Base-by-base conservation (phyloP, 768 basidiomycete genomes). In the Tubosaeta sp. region DNA sequence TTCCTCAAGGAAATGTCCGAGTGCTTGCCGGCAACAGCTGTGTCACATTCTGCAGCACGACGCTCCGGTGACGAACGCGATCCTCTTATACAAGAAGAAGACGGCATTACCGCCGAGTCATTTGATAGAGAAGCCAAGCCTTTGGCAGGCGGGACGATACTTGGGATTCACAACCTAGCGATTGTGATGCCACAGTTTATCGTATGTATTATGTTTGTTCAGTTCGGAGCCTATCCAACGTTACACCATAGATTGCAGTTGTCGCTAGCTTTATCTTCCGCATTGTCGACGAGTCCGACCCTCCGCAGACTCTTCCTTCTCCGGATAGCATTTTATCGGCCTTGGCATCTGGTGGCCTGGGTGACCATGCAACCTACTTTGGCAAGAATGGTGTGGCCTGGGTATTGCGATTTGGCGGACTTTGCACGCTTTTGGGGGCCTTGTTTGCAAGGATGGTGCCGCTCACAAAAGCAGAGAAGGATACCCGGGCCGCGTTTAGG, bases 181-280 rank as follows among this genome's bases (percentile, higher is more conserved):
- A 93, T 97, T 53, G 94, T 97, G 24, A 83, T 92, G 71, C 94
- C 94, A 19, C 94, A 97, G 59, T 89, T 97, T 64, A 77, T 94
- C 47, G 94, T 94, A 64, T 58, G 91, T 77, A 45, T 30, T 12
- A 12, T 27, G 47, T 14, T 44, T 42, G 0, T 13, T 29, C 27
- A 16, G 24, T 41, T 40, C 4, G 6, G 16, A 22, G 21, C 39
- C 34, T 8, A 38, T 36, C 9, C 14, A 13, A 22, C 10, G 9
- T 30, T 25, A 42, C 6, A 21, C n/a, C 44, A 50, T 58, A 91
- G 93, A 84, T 92, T 52, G 91, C 91, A 2, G 51, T 96, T 4
- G 84, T 87, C n/a, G 83, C 91, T 2, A 93, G 89, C 59, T 65
- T 81, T 24, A 95, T 96, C 57, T 95, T 96, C 80, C 80, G 80